phyloP scores from a whole-genome alignment of 78 protist genomes.

The Planoprotostelium fungivorum region DNA sequence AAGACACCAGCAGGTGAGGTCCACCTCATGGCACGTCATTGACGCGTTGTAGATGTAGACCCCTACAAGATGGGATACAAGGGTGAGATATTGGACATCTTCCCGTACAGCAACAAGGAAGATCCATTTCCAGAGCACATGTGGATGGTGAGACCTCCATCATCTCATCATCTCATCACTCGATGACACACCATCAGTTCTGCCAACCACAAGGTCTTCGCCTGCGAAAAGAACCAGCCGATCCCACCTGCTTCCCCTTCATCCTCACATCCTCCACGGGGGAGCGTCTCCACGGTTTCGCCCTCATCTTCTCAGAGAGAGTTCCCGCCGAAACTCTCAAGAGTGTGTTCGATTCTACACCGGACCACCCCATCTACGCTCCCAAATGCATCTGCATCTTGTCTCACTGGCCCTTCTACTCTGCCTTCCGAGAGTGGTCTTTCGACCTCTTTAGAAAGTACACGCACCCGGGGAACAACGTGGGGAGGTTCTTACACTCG shows the following conservation, averaged over 20 bases:
- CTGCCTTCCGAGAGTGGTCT: conserved; percentile 30
- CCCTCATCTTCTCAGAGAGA: conserved; percentile 46
- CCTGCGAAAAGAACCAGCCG: conserved; percentile 6
- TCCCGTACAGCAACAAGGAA: conserved; percentile 42
- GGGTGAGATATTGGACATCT: conserved; percentile 38
- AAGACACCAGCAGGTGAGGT: neutral
- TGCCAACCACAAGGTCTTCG: conserved; percentile 47
- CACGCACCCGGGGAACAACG: neutral
- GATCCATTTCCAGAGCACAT: conserved; percentile 52
- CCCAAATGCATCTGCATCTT: conserved; percentile 56
- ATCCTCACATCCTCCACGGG: conserved; percentile 50
- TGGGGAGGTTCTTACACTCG: neutral
- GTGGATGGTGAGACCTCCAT: conserved; percentile 32
- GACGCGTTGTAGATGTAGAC: neutral
- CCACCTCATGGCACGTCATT: neutral
- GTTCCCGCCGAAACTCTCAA: conserved; percentile 14
- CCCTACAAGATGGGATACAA: conserved; percentile 37
- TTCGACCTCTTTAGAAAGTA: neutral
- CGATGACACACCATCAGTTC: conserved; percentile 7
- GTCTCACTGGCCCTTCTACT: conserved; percentile 52
- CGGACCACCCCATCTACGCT: neutral
- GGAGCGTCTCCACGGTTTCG: conserved; percentile 29
- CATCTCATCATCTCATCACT: neutral
- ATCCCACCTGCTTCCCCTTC: conserved; percentile 55
- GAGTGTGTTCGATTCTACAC: neutral